phyloP scores from a whole-genome alignment of 176 grass and related monocot genomes.

The Thinopyrum elongatum region DNA sequence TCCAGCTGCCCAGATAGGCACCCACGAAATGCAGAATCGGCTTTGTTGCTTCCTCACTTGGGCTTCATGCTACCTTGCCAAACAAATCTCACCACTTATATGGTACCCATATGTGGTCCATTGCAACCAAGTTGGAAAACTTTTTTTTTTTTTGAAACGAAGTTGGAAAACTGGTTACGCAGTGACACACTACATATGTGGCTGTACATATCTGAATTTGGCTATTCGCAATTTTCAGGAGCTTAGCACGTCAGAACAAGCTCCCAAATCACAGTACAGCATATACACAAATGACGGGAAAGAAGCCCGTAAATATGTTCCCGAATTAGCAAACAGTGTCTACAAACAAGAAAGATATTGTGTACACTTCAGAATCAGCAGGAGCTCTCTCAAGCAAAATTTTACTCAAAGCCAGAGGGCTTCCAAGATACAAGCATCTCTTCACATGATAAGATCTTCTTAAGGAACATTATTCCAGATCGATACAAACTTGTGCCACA shows the following conservation, averaged over 20 bases:
- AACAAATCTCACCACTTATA: neutral
- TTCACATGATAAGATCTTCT: conserved; percentile 27
- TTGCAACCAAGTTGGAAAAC: neutral
- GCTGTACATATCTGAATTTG: neutral
- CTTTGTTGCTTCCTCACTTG: neutral
- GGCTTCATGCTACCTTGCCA: neutral
- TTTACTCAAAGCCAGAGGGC: conserved; percentile 23
- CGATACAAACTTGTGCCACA: neutral
- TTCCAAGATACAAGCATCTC: neutral
- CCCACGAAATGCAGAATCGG: neutral
- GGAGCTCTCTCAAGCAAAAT: neutral
- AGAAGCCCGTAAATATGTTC: neutral
- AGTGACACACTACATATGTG: neutral
- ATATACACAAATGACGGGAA: neutral
- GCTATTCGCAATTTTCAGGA: neutral
- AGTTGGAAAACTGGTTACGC: neutral
- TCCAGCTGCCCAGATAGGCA: neutral
- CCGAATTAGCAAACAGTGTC: neutral
- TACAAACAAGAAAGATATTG: neutral
- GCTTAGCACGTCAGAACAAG: neutral
- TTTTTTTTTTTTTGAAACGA: neutral
- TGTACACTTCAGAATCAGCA: neutral
- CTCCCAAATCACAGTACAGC: neutral
- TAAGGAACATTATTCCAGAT: conserved; percentile 28
- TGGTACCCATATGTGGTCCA: no score